Conservation (phyloP, 2,329 filamentous ascomycete species). For the Rhynchosporium graminicola region DNA sequence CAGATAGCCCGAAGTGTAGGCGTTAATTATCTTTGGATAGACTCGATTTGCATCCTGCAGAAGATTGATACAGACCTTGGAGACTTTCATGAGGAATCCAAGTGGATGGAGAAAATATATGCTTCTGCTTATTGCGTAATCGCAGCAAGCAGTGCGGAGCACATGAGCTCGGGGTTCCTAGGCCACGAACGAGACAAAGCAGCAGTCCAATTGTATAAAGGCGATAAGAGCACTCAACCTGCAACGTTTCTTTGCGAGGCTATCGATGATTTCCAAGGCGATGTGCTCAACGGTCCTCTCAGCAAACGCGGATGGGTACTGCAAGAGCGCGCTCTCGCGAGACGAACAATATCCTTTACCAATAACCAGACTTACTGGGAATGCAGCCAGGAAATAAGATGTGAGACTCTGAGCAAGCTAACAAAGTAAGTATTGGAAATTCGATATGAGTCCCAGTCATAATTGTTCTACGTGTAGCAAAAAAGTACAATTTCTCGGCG, state of each 20-base stretch:
- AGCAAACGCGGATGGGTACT: conserved; percentile 45
- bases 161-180: conserved; percentile 10
- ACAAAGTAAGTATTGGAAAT: conserved; percentile 37
- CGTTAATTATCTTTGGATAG: conserved; percentile 41
- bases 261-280: conserved; percentile 42
- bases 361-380: conserved; percentile 44
- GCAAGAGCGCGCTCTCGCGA: conserved; percentile 44
- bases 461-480: background rate
- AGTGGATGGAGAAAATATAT: conserved; percentile 35
- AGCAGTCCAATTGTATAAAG: conserved; percentile 7
- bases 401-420: conserved; percentile 42
- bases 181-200: background rate
- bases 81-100: conserved; percentile 34
- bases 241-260: conserved; percentile 37
- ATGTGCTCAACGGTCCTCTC: conserved; percentile 41
- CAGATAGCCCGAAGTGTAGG: conserved; percentile 33
- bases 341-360: conserved; percentile 44
- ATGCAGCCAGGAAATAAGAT: conserved; percentile 42
- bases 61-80: conserved; percentile 27
- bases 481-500: conserved; percentile 35
- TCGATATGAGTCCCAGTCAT: background rate
- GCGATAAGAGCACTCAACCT: background rate
- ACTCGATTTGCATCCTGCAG: conserved; percentile 41
- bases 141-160: conserved; percentile 21
- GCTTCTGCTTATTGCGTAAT: conserved; percentile 24